phyloP scores from a whole-genome alignment of 768 basidiomycete species.

The Cystobasidium tubakii region DNA sequence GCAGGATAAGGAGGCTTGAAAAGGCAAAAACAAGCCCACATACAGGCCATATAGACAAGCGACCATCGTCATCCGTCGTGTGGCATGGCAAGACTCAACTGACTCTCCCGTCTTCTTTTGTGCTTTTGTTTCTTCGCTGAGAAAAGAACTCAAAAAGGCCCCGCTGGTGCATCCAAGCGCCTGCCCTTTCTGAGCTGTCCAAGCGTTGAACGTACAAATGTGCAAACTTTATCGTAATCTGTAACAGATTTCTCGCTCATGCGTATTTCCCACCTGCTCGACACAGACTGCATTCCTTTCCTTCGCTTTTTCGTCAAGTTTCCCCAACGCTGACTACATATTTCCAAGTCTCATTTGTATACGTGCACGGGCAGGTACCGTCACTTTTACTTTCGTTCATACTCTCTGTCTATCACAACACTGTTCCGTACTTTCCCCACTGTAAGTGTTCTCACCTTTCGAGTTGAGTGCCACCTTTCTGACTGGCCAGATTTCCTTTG shows the following conservation, averaged over 20 bases:
- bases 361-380: constrained; percentile 2
- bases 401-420: neutral
- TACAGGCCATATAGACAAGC: no score
- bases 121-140: constrained; percentile 2
- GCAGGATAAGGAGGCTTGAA: neutral
- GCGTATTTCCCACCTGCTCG: neutral
- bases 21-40: neutral
- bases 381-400: neutral
- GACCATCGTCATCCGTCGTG: no score
- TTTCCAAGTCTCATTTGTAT: neutral
- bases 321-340: neutral
- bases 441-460: no score
- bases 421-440: no score
- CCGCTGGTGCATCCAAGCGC: neutral
- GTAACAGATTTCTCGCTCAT: neutral
- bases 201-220: neutral
- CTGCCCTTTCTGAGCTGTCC: neutral
- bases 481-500: no score
- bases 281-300: neutral
- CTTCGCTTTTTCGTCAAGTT: neutral
- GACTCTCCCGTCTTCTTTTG: neutral
- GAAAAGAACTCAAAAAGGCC: no score
- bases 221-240: neutral
- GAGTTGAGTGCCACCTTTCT: no score
- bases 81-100: no score